Evolutionary conservation across 1,284 basidiomycete genomes (phyloP).

Genomic region (Melampsora americana): DNA sequence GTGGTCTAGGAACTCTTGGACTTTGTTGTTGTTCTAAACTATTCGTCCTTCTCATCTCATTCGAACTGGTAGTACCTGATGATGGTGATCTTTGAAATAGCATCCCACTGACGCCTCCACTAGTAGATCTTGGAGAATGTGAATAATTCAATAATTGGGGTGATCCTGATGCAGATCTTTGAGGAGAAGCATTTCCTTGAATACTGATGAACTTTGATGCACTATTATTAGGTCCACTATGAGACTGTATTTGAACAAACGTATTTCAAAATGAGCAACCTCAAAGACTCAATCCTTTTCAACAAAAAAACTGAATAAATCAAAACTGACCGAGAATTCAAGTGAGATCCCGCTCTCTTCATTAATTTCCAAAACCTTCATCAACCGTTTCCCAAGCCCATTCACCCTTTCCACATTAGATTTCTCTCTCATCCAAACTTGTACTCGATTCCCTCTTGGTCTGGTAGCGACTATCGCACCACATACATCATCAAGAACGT

Average conservation of each 20-base stretch:
- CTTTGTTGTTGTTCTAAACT: too few species aligned
- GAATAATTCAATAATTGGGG: too few species aligned
- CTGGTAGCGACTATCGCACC: constrained; percentile 72
- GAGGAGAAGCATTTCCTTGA: constrained; percentile 9
- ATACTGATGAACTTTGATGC: constrained; percentile 25
- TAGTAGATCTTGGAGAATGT: too few species aligned
- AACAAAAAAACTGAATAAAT: too few species aligned
- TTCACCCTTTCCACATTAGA: constrained; percentile 80
- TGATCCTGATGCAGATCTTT: too few species aligned
- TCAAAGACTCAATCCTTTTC: too few species aligned
- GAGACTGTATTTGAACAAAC: constrained; percentile 16
- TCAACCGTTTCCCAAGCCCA: constrained; percentile 72
- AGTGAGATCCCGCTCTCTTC: constrained; percentile 54
- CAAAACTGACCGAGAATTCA: constrained; percentile 17
- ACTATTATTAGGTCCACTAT: constrained; percentile 25
- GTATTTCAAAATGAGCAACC: too few species aligned
- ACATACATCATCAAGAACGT: constrained; percentile 53
- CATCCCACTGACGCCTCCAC: too few species aligned
- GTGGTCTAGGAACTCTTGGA: too few species aligned
- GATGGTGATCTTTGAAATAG: too few species aligned
- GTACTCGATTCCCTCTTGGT: constrained; percentile 81
- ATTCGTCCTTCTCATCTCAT: too few species aligned
- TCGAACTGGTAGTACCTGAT: too few species aligned
- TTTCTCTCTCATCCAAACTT: constrained; percentile 79
- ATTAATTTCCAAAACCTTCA: constrained; percentile 74